Conservation (phyloP, 768 basidiomycete genomes). For the Cantharellus cinnabarinus region DNA sequence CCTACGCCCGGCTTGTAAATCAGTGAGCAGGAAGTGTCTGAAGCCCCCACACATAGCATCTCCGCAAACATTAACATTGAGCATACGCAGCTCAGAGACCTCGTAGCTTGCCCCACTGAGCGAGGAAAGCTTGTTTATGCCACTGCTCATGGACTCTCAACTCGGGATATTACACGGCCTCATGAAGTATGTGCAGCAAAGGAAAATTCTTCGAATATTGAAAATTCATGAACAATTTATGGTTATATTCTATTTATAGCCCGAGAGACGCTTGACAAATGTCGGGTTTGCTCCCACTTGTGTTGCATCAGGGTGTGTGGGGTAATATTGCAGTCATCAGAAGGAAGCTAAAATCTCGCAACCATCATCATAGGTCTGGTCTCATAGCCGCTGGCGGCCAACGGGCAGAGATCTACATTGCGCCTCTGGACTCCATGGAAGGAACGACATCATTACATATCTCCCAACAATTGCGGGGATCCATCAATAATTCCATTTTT, state of each 20-base stretch:
- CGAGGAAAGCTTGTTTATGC: constrained; percentile 5
- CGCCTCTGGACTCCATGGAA: background rate
- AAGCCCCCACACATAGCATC: background rate
- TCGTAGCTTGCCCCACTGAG: constrained; percentile 5
- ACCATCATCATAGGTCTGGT: background rate
- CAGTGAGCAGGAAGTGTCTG: too few species aligned
- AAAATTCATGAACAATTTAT: background rate
- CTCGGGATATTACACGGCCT: background rate
- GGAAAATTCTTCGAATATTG: background rate
- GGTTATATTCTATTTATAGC: background rate
- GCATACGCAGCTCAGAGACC: constrained; percentile 7
- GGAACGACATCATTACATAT: background rate
- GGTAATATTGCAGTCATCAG: background rate
- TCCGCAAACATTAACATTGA: background rate
- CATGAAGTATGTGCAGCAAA: background rate
- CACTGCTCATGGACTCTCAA: background rate
- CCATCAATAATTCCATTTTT: constrained; percentile 66
- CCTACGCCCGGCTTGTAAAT: too few species aligned
- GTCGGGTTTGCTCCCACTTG: constrained; percentile 7
- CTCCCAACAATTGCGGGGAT: constrained; percentile 11
- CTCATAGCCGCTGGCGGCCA: constrained; percentile 5
- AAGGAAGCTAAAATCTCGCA: background rate
- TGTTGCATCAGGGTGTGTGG: constrained; percentile 6
- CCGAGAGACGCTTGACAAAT: background rate
- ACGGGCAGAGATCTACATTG: constrained; percentile 5